These are phyloP conservation scores for Arthroderma uncinatum DNA, from an alignment of 2,329 filamentous ascomycete species.

Conservation along the genomic window DNA sequence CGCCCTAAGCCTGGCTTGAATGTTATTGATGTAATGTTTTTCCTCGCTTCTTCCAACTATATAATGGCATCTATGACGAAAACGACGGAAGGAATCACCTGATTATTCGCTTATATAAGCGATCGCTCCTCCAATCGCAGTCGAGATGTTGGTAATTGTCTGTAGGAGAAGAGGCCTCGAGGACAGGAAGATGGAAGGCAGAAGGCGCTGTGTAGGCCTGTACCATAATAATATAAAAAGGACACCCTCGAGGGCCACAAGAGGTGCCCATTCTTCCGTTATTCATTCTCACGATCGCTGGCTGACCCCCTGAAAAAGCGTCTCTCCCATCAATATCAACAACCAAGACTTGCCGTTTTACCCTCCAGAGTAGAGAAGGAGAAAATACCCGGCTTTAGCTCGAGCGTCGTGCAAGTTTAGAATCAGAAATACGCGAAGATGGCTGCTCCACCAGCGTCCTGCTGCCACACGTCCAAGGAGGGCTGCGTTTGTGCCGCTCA, in stretches of 20 bases:
- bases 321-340: not conserved
- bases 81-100: not conserved
- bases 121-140: not conserved
- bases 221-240: too few relatives aligned
- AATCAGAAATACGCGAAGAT: slow-evolving; percentile 23
- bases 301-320: not conserved
- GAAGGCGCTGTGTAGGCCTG: not conserved
- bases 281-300: not conserved
- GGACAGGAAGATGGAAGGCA: not conserved
- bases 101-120: not conserved
- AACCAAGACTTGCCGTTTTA: not conserved
- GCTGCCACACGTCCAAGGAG: slow-evolving; percentile 48
- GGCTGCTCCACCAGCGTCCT: slow-evolving; percentile 40
- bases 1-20: not conserved
- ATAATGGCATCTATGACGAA: not conserved
- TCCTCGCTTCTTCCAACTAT: not conserved
- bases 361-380: not conserved
- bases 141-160: slow-evolving; percentile 1
- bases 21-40: not conserved
- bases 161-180: not conserved
- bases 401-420: not conserved
- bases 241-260: not conserved
- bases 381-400: not conserved
- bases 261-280: not conserved
- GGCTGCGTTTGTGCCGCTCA: slow-evolving; percentile 49